Base-by-base conservation (phyloP, 192 early-diverging fungal species). In the Coemansia guatemalensis region DNA sequence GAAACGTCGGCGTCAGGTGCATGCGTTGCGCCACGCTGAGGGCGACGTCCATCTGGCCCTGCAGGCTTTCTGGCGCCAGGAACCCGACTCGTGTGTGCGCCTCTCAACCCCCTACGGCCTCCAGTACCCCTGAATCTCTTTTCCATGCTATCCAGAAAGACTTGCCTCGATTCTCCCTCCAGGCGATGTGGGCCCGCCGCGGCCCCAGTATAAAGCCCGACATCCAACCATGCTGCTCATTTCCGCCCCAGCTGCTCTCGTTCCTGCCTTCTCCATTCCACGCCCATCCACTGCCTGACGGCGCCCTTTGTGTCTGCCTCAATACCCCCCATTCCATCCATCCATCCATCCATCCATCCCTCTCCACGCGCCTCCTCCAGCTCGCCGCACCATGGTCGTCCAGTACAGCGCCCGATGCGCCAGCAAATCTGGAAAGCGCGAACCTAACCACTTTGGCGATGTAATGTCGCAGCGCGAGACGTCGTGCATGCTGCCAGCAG, bases 361-460 rank as follows among this genome's bases (percentile, higher is more conserved):
- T 52, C 35, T 20, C 41, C 20, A 22, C 53, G 5, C 26, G 9
- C 48, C 24, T 30, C 44, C 32, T 33, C 12, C 7, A 27, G 26
- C 26, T 12, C 11, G 23, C 25, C 11, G 14, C 8, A 9, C 33
- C 21, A 78, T 79, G 76, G 76, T 79, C 18, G 71, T 79, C 35
- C 76, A 79, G 51, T 79, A 79, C 71, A 54, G 32, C 50, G 53
- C 56, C 55, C 50, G 61, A n/a, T 8, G 61, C 57, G 11, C 51
- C 8, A 57, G 47, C 55, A 67, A 52, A 39, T 51, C 57, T 47
- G 68, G 64, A 60, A 74, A 75, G 65, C 33, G 26, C 18, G 73
- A 75, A 67, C 79, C 79, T 14, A 58, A 75, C 68, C 73, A 75
- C 71, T 75, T 73, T 73, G 79, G 79, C 67, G 79, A 82, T 52